Evolutionary conservation across 768 basidiomycete species (phyloP).

Genomic region (Boletus sensibilis): DNA sequence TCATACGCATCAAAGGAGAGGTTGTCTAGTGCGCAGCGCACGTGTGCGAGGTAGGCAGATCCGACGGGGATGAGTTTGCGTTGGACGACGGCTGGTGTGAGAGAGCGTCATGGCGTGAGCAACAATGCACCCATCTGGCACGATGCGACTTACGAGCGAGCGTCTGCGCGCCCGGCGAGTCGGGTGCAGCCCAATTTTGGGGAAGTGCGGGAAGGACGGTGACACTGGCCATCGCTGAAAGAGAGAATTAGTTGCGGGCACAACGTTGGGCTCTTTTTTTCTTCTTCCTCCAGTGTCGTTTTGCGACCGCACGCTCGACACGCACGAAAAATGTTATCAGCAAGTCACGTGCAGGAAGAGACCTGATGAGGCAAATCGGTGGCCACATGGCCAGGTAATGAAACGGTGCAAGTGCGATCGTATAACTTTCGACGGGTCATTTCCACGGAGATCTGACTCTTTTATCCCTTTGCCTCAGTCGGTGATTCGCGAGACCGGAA

Average conservation of each 20-base stretch:
- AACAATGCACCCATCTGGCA: neutral
- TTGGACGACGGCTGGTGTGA: conserved; percentile 31
- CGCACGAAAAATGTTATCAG: conserved; percentile 3
- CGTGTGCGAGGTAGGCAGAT: conserved; percentile 80
- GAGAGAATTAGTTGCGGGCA: neutral
- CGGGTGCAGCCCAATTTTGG: conserved; percentile 21
- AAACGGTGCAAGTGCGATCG: neutral
- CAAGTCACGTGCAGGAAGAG: conserved; percentile 15
- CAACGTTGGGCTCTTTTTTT: neutral
- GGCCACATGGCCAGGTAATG: too few relatives aligned
- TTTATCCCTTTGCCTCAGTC: neutral
- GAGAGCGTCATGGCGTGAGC: conserved; percentile 5
- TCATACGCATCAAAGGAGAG: conserved; percentile 86
- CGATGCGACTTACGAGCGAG: conserved; percentile 28
- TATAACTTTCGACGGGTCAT: neutral
- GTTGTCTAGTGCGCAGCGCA: conserved; percentile 70
- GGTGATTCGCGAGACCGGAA: neutral
- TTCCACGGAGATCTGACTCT: conserved; percentile 14
- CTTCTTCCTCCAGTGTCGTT: neutral
- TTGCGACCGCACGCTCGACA: neutral
- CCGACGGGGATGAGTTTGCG: conserved; percentile 79
- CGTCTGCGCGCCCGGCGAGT: conserved; percentile 10
- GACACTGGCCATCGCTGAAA: conserved; percentile 23
- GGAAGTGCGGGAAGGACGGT: conserved; percentile 30
- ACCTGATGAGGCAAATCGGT: neutral